A percentile compares a stretch with the other conserved stretches of the same genome.
Evolutionary conservation across 164 flowering plant species (phyloP).

Genomic region (Vitis vinifera): ASM3070453v1 NC_081822.1:13655001-13655500

Average conservation of each 20-base stretch:
- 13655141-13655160: no score
- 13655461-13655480: neutral
- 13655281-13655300: slow-evolving; percentile 18
- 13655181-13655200: slow-evolving; percentile 14
- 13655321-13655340: slow-evolving; percentile 12
- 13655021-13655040: no score
- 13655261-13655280: slow-evolving; percentile 15
- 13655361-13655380: slow-evolving; percentile 3
- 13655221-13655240: slow-evolving; percentile 7
- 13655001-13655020: no score
- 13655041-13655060: no score
- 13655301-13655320: slow-evolving; percentile 26
- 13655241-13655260: slow-evolving; percentile 21
- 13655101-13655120: no score
- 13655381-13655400: neutral
- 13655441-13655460: slow-evolving; percentile 2
- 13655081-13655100: no score
- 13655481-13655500: slow-evolving; percentile 2
- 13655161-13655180: slow-evolving; percentile 18
- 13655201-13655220: neutral
- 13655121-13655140: no score
- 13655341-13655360: slow-evolving; percentile 20
- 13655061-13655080: no score
- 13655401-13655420: neutral
- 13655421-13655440: slow-evolving; percentile 3